These are phyloP conservation scores for Martiniozyma asiatica DNA, from an alignment of 1,139 yeast genomes.

Conservation along the genomic window DNA sequence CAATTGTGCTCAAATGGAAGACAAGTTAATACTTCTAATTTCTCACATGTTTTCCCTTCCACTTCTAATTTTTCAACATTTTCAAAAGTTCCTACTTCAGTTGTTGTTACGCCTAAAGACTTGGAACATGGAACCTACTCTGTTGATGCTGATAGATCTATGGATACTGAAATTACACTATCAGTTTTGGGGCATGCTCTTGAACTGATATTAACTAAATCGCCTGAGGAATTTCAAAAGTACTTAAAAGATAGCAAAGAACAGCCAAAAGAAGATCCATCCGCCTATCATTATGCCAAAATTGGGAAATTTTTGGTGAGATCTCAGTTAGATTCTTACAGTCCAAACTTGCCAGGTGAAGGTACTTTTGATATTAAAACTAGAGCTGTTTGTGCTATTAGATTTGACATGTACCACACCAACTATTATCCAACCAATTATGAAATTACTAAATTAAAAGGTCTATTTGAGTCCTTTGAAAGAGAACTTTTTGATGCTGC, in stretches of 20 bases:
- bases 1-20: slow-evolving; percentile 51
- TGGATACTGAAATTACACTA: slow-evolving; percentile 60
- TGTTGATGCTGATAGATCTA: slow-evolving; percentile 58
- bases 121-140: slow-evolving; percentile 36
- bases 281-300: slow-evolving; percentile 57
- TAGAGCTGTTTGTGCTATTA: slow-evolving; percentile 76
- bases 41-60: slow-evolving; percentile 33
- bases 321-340: slow-evolving; percentile 83
- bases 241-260: slow-evolving; percentile 11
- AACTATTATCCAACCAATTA: slow-evolving; percentile 46
- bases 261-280: slow-evolving; percentile 10
- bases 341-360: slow-evolving; percentile 68
- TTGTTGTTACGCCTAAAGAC: slow-evolving; percentile 28
- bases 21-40: slow-evolving; percentile 30
- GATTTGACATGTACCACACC: slow-evolving; percentile 65
- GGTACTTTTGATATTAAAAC: slow-evolving; percentile 91
- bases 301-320: slow-evolving; percentile 66
- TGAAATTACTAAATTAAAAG: slow-evolving; percentile 48
- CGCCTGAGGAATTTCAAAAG: slow-evolving; percentile 22
- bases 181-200: slow-evolving; percentile 69
- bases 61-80: slow-evolving; percentile 24
- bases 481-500: slow-evolving; percentile 69
- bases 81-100: slow-evolving; percentile 28
- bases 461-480: slow-evolving; percentile 66
- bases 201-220: slow-evolving; percentile 61